Conservation (phyloP, 768 basidiomycete genomes). For the Termitomyces sp. region DNA sequence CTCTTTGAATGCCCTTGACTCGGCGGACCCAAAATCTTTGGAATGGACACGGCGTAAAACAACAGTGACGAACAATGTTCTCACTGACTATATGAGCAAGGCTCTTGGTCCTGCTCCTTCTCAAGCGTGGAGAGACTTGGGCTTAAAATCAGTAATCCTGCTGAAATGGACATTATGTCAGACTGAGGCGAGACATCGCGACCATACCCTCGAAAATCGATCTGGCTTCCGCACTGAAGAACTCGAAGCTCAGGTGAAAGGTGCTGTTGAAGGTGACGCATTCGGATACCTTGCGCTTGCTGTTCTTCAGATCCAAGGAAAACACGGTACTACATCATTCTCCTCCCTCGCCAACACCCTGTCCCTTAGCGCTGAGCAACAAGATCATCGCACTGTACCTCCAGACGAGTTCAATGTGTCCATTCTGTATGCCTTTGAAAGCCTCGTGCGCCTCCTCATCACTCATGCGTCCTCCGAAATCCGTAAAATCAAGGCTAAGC, state of each 20-base stretch:
- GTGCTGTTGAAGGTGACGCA: constrained; percentile 77
- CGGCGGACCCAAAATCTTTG: constrained; percentile 47
- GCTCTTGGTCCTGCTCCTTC: constrained; percentile 42
- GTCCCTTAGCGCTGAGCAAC: constrained; percentile 32
- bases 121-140: constrained; percentile 59
- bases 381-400: constrained; percentile 41
- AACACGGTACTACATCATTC: constrained; percentile 27
- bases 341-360: constrained; percentile 30
- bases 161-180: constrained; percentile 88
- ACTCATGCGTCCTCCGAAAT: constrained; percentile 77
- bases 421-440: constrained; percentile 64
- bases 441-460: constrained; percentile 65
- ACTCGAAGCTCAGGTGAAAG: constrained; percentile 77
- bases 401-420: constrained; percentile 46
- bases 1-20: constrained; percentile 62
- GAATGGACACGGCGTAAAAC: constrained; percentile 40
- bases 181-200: constrained; percentile 67
- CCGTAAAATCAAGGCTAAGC: constrained; percentile 82
- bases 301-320: constrained; percentile 52
- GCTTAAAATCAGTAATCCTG: constrained; percentile 67
- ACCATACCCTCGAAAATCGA: constrained; percentile 57
- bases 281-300: constrained; percentile 67
- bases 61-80: constrained; percentile 40
- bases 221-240: constrained; percentile 71
- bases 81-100: constrained; percentile 55